phyloP scores from a whole-genome alignment of 2,329 filamentous ascomycete species.

The Apiospora aurea region DNA sequence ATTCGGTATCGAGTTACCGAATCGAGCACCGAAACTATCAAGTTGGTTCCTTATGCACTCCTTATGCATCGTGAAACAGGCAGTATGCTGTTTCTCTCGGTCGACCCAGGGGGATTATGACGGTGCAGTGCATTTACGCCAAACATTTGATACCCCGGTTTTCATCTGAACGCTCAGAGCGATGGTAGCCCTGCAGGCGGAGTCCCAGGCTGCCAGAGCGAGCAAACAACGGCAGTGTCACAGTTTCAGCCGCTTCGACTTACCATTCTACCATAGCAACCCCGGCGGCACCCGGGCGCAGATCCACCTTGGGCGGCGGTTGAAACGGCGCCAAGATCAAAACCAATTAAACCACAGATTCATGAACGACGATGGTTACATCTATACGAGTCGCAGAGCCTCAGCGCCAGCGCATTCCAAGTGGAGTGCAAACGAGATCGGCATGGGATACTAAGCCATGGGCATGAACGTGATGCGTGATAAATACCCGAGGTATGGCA shows the following conservation, averaged over 20 bases:
- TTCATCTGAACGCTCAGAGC: slow-evolving; percentile 3
- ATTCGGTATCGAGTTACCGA: not conserved
- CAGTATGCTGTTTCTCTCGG: not conserved
- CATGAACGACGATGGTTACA: not conserved
- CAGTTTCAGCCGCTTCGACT: slow-evolving; percentile 6
- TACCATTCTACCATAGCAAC: not conserved
- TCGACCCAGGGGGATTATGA: not conserved
- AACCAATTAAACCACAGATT: slow-evolving; percentile 2
- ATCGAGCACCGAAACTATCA: not conserved
- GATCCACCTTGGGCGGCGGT: not conserved
- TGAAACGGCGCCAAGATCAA: not conserved
- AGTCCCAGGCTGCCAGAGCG: not conserved
- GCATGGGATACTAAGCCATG: not conserved
- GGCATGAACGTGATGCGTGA: not conserved
- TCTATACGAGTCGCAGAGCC: slow-evolving; percentile 8
- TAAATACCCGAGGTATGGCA: slow-evolving; percentile 2
- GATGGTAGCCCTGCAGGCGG: not conserved
- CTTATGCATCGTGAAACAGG: not conserved
- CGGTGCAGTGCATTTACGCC: not conserved
- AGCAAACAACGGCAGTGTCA: slow-evolving; percentile 4
- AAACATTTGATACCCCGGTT: slow-evolving; percentile 1
- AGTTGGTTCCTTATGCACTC: not conserved
- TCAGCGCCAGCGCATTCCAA: not conserved
- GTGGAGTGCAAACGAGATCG: not conserved
- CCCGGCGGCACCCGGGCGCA: not conserved